phyloP scores from a whole-genome alignment of 352 stramenopile species.

The Thalassiosira livingstoniorum region DNA sequence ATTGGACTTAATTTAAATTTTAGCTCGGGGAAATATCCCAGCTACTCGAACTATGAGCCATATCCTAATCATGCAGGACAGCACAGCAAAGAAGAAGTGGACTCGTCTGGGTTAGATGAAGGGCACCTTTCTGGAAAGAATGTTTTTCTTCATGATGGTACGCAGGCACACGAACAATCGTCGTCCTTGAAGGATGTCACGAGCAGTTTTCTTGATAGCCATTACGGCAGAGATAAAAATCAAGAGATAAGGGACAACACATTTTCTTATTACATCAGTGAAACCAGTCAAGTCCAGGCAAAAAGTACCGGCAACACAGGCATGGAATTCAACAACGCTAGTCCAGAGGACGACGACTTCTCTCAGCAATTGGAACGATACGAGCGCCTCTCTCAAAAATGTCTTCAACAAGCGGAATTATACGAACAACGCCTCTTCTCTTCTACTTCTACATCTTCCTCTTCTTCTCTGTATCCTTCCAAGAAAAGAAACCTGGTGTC shows the following conservation, averaged over 20 bases:
- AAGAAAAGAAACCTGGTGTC: conserved; percentile 80
- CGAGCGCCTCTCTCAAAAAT: conserved; percentile 31
- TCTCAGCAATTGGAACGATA: too few species aligned
- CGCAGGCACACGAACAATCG: conserved; percentile 1
- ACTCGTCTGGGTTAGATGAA: neutral
- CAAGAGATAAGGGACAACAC: neutral
- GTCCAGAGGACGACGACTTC: too few species aligned
- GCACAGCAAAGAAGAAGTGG: neutral
- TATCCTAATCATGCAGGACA: neutral
- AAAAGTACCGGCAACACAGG: neutral
- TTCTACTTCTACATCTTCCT: conserved; percentile 49
- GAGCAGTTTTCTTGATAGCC: conserved; percentile 31
- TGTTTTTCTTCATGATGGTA: conserved; percentile 21
- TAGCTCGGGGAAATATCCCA: neutral
- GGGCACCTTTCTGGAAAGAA: conserved; percentile 9
- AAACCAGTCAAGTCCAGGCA: neutral
- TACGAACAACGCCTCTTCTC: conserved; percentile 64
- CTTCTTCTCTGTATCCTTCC: too few species aligned
- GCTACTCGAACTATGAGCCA: neutral
- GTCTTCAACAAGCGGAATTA: conserved; percentile 48
- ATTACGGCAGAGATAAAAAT: neutral
- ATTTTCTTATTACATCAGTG: neutral
- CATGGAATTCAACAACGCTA: neutral
- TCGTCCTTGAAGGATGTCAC: conserved; percentile 46
- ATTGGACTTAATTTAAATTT: conserved; percentile 50